Evolutionary conservation across 768 basidiomycete species (phyloP), one percentile per base, ranked within the genome.

Genomic region (Kondoa malvinella): DNA sequence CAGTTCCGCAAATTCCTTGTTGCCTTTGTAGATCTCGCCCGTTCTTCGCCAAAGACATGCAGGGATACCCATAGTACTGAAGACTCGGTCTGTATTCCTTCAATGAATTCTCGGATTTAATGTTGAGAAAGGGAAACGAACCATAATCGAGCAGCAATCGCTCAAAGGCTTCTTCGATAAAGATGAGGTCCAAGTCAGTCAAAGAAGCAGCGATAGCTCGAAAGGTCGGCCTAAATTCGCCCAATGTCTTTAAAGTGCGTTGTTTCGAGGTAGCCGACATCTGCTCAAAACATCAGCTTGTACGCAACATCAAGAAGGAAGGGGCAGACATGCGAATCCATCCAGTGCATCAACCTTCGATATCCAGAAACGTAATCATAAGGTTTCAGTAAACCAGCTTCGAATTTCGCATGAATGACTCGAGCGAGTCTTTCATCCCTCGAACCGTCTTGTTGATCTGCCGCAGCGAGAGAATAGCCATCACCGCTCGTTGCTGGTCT

Each of bases 341-440:
- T 69, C 69, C 69, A 66, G 21, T 64, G 57, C 62, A 31, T 88
- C 71, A 96, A 78, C 69, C 92, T 81, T 16, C 89, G 87, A 73
- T 96, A 97, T 0, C 94, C 94, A 74, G 92, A 92, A 63, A 92
- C 90, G 72, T 96, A 95, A 77, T 96, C 92, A 74, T 94, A 95
- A 1, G 94, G 94, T 74, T 89, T 92, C 71, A 96, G 78, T 57
- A 97, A 77, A 0, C 92, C 94, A 1, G 94, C 94, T 75, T 97
- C 92, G 77, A 95, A 96, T 78, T 96, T 97, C 74, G 88, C 90
- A 72, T 87, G 83, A 72, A 96, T 97, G 71, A 96, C 94, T 68
- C 88, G 82, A 72, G 86, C 88, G 64, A 97, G 78, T 0, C 92
- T 84, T 72, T 94, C 89, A 72, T 92, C 88, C 57, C 94, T 81